Base-by-base conservation (phyloP, 768 basidiomycete genomes). In the Flagelloscypha sp. region DNA sequence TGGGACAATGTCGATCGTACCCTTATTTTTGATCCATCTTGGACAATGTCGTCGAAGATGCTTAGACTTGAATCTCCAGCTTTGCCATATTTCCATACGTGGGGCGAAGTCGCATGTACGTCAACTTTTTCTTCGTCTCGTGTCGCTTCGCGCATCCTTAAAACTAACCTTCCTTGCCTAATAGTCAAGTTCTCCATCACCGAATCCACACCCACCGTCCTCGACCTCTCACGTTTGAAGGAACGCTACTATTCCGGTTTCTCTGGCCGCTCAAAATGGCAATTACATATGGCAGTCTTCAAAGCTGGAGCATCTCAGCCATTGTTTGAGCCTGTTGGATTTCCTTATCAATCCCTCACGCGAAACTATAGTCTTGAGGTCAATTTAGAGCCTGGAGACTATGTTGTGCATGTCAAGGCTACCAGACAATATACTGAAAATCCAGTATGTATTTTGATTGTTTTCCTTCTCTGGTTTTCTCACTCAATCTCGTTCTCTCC, bases 41-140 rank as follows among this genome's bases (percentile, higher is more conserved):
- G 71, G 72, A 51, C 56, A 19, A 60, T 68, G 61, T 59, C 63
- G 5, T 66, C 64, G 8, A 64, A 68, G 27, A 72, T 70, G 72
- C 54, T 72, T 4, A 57, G 65, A 23, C 65, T 70, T n/a, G 57
- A 53, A 5, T 46, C 52, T 6, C 57, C 60, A 13, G 58, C 65
- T 6, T 54, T 67, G 19, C 61, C 65, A 8, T 56, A 63, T 24
- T 69, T 71, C 0, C 74, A 71, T 70, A 61, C 62, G 3, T 71
- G 60, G 33, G 73, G 72, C 11, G 73, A 77, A 39, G 59, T 76
- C 7, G 65, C 70, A 7, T 76, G 72, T 74, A 40, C 27, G 71
- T 56, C 13, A 19, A 11, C 24, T 29, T 27, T n/a, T 20, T 18
- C n/a, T 22, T 19, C 27, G 20, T 20, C 13, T 7, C 18, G 10